Evolutionary conservation across 1,284 basidiomycete species (phyloP).

Genomic region (Bjerkandera adusta): DNA sequence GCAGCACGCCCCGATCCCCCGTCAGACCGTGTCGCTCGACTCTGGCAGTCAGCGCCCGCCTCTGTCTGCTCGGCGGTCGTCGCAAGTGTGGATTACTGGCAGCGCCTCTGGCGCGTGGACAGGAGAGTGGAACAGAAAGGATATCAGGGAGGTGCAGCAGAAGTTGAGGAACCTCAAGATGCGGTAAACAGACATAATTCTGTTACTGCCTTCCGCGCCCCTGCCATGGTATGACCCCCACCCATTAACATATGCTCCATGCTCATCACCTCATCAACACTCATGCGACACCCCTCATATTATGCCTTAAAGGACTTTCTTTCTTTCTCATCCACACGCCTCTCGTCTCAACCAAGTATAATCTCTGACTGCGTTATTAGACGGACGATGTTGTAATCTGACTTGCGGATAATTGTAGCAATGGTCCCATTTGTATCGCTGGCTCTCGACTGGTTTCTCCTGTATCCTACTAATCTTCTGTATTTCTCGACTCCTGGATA

Average conservation of each 20-base stretch:
- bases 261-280: too few relatives aligned
- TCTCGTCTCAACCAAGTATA: too few relatives aligned
- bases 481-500: too few relatives aligned
- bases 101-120: slow-evolving; percentile 10
- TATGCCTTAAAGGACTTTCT: too few relatives aligned
- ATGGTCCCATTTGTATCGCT: too few relatives aligned
- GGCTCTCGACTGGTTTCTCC: too few relatives aligned
- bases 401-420: too few relatives aligned
- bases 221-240: background rate
- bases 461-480: too few relatives aligned
- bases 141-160: slow-evolving; percentile 17
- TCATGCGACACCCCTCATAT: too few relatives aligned
- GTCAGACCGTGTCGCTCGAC: background rate
- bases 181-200: slow-evolving; percentile 7
- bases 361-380: too few relatives aligned
- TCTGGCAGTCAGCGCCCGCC: background rate
- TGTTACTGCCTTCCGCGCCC: background rate
- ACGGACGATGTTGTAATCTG: too few relatives aligned
- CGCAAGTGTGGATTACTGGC: slow-evolving; percentile 15
- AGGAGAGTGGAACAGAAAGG: slow-evolving; percentile 18
- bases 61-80: slow-evolving; percentile 7
- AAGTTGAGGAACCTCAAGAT: slow-evolving; percentile 13
- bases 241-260: background rate
- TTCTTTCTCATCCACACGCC: too few relatives aligned
- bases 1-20: background rate